These are phyloP conservation scores for Ascochyta lentis DNA, from an alignment of 2,329 filamentous ascomycete genomes.

Conservation along the genomic window DNA sequence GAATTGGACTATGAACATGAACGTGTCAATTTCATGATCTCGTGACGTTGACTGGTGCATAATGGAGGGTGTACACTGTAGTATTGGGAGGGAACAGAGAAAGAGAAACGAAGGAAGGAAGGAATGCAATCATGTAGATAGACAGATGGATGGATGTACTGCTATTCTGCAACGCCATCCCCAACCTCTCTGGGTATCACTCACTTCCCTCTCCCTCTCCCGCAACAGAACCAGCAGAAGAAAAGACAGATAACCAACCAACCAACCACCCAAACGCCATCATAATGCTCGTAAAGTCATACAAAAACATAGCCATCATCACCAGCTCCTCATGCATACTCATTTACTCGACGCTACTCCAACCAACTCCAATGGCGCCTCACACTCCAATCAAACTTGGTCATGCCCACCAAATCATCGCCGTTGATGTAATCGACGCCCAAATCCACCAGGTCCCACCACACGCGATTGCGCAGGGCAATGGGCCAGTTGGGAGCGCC, in stretches of 20 bases:
- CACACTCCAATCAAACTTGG: conserved; percentile 55
- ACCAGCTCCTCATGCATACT: neutral
- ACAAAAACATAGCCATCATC: no score
- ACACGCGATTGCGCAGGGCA: conserved; percentile 60
- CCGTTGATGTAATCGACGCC: conserved; percentile 65
- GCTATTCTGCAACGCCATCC: neutral
- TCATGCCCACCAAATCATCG: conserved; percentile 61
- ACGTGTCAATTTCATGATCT: no score
- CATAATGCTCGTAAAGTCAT: conserved; percentile 9
- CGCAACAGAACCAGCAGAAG: no score
- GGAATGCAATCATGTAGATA: no score
- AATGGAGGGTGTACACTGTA: neutral
- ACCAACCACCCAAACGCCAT: conserved; percentile 3
- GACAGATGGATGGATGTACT: neutral
- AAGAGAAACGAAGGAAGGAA: no score
- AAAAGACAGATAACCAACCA: neutral
- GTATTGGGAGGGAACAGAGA: no score
- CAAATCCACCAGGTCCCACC: conserved; percentile 60
- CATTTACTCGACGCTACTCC: conserved; percentile 4
- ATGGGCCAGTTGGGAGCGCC: conserved; percentile 62
- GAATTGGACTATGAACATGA: no score
- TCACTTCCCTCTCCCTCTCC: no score
- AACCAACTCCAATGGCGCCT: conserved; percentile 34
- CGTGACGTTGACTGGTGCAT: neutral
- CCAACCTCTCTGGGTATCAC: no score